These are phyloP conservation scores for Aspergillus egyptiacus DNA, from an alignment of 495 filamentous ascomycete species.

Conservation along the genomic window DNA sequence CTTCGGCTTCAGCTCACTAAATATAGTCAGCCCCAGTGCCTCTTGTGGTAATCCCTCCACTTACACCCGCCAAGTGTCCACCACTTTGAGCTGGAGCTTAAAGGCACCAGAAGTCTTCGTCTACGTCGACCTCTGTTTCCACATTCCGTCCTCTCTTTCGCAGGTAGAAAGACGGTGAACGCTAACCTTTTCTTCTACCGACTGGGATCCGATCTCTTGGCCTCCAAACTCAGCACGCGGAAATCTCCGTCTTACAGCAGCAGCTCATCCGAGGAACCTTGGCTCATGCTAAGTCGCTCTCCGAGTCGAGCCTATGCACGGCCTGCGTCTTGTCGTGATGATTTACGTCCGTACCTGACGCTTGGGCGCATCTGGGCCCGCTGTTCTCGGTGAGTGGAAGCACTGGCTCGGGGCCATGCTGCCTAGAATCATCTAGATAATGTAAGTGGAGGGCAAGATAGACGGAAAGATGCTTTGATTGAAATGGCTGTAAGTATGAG, in stretches of 20 bases:
- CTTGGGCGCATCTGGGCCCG: constrained; percentile 2
- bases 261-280: background rate
- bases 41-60: constrained; percentile 10
- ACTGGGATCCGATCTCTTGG: background rate
- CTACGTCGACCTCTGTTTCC: constrained; percentile 3
- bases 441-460: too few species aligned
- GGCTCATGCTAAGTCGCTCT: constrained; percentile 5
- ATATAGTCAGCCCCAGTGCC: constrained; percentile 1
- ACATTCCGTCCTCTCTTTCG: background rate
- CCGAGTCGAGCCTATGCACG: constrained; percentile 9
- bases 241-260: background rate
- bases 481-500: too few species aligned
- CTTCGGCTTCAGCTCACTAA: background rate
- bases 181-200: background rate
- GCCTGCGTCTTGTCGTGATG: constrained; percentile 6
- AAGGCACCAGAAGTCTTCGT: constrained; percentile 3
- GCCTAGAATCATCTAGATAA: too few species aligned
- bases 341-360: constrained; percentile 11
- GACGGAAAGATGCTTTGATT: too few species aligned
- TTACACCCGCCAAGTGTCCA: too few species aligned
- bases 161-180: background rate
- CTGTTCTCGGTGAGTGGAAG: background rate
- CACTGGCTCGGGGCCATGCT: too few species aligned
- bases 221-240: background rate
- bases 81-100: too few species aligned